Percentiles rank a stretch among this genome's conserved stretches.
Conservation (phyloP, 1,284 basidiomycete species). For the Tetrapyrgos nigripes region DNA sequence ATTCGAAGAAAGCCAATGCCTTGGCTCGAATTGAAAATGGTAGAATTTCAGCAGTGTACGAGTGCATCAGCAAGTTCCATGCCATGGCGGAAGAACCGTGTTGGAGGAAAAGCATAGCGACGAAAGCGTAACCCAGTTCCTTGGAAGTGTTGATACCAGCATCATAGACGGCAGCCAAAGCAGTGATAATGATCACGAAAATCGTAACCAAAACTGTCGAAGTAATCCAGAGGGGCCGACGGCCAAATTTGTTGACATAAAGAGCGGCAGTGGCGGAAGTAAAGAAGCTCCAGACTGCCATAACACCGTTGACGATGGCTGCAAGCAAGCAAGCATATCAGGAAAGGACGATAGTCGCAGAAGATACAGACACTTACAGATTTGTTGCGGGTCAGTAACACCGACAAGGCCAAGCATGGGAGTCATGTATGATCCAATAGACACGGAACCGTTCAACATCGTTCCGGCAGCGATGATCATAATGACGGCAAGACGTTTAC, state of each 20-base stretch:
- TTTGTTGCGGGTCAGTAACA: constrained; percentile 9
- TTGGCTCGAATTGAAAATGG: constrained; percentile 7
- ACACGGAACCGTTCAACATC: constrained; percentile 15
- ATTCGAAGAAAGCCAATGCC: constrained; percentile 11
- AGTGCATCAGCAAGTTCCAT: constrained; percentile 9
- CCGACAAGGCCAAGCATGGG: constrained; percentile 14
- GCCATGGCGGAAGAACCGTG: constrained; percentile 6
- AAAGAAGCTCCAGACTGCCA: constrained; percentile 14
- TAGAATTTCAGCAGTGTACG: constrained; percentile 12
- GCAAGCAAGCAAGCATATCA: neutral
- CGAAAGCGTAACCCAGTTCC: constrained; percentile 8
- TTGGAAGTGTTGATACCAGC: neutral
- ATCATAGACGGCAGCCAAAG: constrained; percentile 2
- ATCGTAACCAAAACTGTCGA: constrained; percentile 2
- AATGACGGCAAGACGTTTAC: constrained; percentile 13
- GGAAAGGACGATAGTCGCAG: neutral
- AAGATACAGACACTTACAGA: neutral
- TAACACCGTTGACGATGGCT: constrained; percentile 14
- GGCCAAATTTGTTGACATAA: constrained; percentile 13
- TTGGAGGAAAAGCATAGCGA: constrained; percentile 12
- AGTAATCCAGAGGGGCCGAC: constrained; percentile 16
- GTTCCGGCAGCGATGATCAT: constrained; percentile 16
- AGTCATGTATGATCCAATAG: constrained; percentile 11
- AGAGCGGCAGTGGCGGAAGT: constrained; percentile 12
- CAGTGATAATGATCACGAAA: neutral